These are phyloP conservation scores for Debaryomycetaceae sp. DNA, from an alignment of 1,139 yeast genomes.

Conservation along the genomic window DNA sequence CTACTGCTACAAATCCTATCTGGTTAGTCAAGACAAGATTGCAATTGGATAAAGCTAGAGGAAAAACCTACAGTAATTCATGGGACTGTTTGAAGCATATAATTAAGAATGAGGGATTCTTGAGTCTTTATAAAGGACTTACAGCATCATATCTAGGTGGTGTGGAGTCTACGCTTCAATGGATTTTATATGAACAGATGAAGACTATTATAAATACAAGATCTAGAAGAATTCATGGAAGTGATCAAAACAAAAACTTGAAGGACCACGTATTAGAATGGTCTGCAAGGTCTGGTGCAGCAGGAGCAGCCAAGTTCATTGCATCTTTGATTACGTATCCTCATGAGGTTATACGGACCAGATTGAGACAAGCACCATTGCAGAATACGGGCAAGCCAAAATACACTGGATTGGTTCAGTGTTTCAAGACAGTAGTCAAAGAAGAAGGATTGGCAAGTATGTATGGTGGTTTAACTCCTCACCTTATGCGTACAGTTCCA, in stretches of 20 bases:
- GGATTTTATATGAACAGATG: conserved; percentile 98
- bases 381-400: conserved; percentile 73
- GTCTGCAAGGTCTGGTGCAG: conserved; percentile 96
- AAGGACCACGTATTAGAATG: conserved; percentile 76
- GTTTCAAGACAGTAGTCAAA: conserved; percentile 74
- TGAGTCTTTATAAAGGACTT: conserved; percentile 81
- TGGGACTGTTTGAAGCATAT: conserved; percentile 79
- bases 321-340: conserved; percentile 95
- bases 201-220: conserved; percentile 63
- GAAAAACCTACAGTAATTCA: conserved; percentile 72
- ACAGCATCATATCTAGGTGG: conserved; percentile 96
- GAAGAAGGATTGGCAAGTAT: conserved; percentile 92
- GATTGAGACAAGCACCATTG: conserved; percentile 90
- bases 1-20: conserved; percentile 99
- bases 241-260: conserved; percentile 42
- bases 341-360: conserved; percentile 94
- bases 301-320: conserved; percentile 91
- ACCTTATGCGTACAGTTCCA: conserved; percentile 93
- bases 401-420: conserved; percentile 85
- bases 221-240: conserved; percentile 44
- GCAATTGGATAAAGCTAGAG: conserved; percentile 74
- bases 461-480: conserved; percentile 98
- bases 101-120: conserved; percentile 70
- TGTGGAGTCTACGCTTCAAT: conserved; percentile 87
- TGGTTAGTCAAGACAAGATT: conserved; percentile 96